Evolutionary conservation across 1,284 basidiomycete species (phyloP).

Genomic region (Chalciporus sp.): DNA sequence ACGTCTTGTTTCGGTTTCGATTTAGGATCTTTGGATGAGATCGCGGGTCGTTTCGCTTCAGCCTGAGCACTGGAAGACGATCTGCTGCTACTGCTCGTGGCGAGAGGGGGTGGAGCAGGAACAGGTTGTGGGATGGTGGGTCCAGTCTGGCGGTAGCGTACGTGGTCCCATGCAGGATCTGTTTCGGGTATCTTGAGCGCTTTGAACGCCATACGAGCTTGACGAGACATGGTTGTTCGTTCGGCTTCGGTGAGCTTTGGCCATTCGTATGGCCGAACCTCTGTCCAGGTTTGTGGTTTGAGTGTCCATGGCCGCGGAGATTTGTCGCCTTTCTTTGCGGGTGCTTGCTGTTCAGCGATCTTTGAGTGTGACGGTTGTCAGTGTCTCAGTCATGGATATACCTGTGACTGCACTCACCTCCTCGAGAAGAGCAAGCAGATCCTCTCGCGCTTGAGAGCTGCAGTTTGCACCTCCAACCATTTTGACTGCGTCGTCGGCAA

Average conservation of each 20-base stretch:
- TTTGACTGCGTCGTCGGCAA: constrained; percentile 46
- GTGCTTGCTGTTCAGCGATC: constrained; percentile 51
- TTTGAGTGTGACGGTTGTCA: constrained; percentile 25
- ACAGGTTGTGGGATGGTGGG: constrained; percentile 10
- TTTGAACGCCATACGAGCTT: constrained; percentile 48
- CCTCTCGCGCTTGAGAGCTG: constrained; percentile 37
- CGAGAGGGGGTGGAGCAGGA: constrained; percentile 15
- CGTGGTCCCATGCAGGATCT: constrained; percentile 58
- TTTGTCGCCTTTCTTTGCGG: constrained; percentile 37
- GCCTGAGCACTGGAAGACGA: constrained; percentile 28
- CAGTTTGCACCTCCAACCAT: constrained; percentile 43
- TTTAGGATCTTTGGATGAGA: constrained; percentile 45
- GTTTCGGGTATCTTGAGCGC: constrained; percentile 54
- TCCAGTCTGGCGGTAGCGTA: constrained; percentile 34
- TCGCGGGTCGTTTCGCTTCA: constrained; percentile 44
- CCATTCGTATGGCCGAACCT: constrained; percentile 70
- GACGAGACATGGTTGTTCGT: constrained; percentile 47
- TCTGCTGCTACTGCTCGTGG: constrained; percentile 19
- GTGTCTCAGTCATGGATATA: not conserved
- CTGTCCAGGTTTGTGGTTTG: constrained; percentile 57
- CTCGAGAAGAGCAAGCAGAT: constrained; percentile 48
- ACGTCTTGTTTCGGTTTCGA: constrained; percentile 45
- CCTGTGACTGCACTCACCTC: constrained; percentile 41
- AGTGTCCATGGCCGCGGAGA: constrained; percentile 51
- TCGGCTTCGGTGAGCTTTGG: constrained; percentile 48